Evolutionary conservation across 202 grass and related monocot species (phyloP).

Genomic region (Elaeis oleifera): DNA sequence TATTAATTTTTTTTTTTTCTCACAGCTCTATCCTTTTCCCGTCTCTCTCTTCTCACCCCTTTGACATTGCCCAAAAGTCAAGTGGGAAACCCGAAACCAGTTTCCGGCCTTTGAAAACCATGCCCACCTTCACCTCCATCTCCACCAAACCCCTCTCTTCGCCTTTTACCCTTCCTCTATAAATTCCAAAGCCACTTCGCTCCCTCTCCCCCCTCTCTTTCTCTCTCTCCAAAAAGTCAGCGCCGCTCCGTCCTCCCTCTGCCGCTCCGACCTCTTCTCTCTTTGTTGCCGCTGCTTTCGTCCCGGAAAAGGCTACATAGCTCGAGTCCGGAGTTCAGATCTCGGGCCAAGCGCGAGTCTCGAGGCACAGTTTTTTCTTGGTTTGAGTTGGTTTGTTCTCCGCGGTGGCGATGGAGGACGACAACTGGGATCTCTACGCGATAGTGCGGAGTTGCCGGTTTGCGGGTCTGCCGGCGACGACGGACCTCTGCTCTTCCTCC

Average conservation of each 20-base stretch:
- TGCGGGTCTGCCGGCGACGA: slow-evolving; percentile 3
- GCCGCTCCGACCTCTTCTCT: background rate
- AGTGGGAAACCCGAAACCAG: background rate
- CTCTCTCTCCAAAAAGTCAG: background rate
- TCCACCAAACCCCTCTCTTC: no score
- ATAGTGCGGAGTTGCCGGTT: slow-evolving; percentile 30
- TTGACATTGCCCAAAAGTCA: slow-evolving; percentile 30
- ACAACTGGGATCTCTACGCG: slow-evolving; percentile 41
- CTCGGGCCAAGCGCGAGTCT: background rate
- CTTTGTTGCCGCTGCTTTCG: no score
- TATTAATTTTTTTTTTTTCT: no score
- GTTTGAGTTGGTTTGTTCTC: no score
- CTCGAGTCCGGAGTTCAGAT: background rate
- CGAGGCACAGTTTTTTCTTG: no score
- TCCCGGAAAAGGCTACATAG: no score
- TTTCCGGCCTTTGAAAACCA: no score
- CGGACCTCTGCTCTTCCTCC: slow-evolving; percentile 5
- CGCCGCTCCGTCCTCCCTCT: background rate
- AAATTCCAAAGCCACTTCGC: background rate
- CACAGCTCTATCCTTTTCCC: background rate
- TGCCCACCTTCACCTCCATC: no score
- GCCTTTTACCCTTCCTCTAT: background rate
- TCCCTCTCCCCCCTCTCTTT: background rate
- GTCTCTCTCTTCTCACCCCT: background rate
- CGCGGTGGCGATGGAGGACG: slow-evolving; percentile 18